Percentiles rank a stretch among this genome's conserved stretches.
phyloP scores from a whole-genome alignment of 768 basidiomycete species.

The Naganishia antarctica region DNA sequence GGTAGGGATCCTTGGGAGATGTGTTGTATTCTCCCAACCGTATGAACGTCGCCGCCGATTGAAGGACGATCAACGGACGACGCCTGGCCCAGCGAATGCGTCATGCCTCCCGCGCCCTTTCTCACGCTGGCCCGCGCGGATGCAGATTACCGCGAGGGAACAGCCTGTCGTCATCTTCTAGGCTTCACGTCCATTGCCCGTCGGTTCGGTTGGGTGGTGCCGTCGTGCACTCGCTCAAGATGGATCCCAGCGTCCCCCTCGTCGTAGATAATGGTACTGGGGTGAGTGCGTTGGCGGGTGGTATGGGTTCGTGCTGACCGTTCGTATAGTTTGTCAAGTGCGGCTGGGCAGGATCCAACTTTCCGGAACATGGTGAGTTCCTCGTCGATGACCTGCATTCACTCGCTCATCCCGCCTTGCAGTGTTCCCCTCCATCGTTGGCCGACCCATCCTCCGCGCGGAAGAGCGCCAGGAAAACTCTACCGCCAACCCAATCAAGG shows the following conservation, averaged over 20 bases:
- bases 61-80: background rate
- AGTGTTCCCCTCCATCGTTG: conserved; percentile 94
- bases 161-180: conserved; percentile 12
- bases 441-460: conserved; percentile 92
- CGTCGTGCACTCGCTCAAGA: no score
- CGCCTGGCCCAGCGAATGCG: no score
- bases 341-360: conserved; percentile 86
- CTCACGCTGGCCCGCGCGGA: conserved; percentile 4
- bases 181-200: background rate
- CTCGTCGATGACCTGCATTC: background rate
- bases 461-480: conserved; percentile 86
- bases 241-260: conserved; percentile 50
- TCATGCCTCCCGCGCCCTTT: background rate
- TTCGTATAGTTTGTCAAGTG: conserved; percentile 75
- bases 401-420: conserved; percentile 42
- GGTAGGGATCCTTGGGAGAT: background rate
- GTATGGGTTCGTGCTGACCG: background rate
- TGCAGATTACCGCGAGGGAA: background rate
- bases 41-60: background rate
- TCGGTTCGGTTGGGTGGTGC: no score
- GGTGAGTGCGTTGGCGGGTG: conserved; percentile 53
- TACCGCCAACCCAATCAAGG: conserved; percentile 63
- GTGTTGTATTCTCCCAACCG: no score
- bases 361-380: conserved; percentile 64
- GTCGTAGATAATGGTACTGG: conserved; percentile 88